A percentile compares a stretch with the other conserved stretches of the same genome.
These are phyloP conservation scores for Diaporthe longicolla DNA, from an alignment of 2,329 filamentous ascomycete species.

Conservation along the genomic window DNA sequence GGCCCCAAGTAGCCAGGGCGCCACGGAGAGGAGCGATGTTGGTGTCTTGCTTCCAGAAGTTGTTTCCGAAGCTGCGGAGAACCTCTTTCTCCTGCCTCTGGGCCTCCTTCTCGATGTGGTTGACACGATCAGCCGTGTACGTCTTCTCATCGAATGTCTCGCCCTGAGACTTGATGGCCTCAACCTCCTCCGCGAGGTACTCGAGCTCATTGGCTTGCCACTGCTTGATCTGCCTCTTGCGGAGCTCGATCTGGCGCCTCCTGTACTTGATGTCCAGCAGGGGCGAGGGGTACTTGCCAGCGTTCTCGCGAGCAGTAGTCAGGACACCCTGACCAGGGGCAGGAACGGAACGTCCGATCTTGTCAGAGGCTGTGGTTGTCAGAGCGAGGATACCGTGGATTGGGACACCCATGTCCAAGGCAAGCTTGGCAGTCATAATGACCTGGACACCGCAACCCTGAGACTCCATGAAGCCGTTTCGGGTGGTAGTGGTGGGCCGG, in stretches of 20 bases:
- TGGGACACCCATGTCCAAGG: conserved; percentile 97
- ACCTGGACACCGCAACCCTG: conserved; percentile 98
- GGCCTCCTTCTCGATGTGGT: conserved; percentile 91
- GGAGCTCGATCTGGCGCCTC: conserved; percentile 92
- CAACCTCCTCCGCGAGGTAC: conserved; percentile 92
- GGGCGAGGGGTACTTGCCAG: conserved; percentile 93
- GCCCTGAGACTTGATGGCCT: conserved; percentile 88
- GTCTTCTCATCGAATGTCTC: conserved; percentile 83
- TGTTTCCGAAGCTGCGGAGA: conserved; percentile 93
- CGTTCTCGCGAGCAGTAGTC: conserved; percentile 91
- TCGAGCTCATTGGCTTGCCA: conserved; percentile 97
- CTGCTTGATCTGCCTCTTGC: conserved; percentile 93
- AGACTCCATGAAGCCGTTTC: conserved; percentile 99
- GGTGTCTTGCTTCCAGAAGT: conserved; percentile 97
- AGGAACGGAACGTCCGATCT: conserved; percentile 97
- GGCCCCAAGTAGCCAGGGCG: conserved; percentile 96
- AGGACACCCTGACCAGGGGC: conserved; percentile 97
- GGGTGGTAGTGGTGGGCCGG: conserved; percentile 93
- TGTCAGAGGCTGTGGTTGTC: conserved; percentile 97
- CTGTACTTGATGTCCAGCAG: conserved; percentile 98
- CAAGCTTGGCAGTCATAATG: conserved; percentile 97
- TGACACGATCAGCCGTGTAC: conserved; percentile 86
- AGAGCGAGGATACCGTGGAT: conserved; percentile 96
- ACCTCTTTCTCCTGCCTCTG: conserved; percentile 93
- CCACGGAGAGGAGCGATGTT: conserved; percentile 95